Evolutionary conservation across 2,329 filamentous ascomycete genomes (phyloP).

Genomic region (Fusarium luffae): DNA sequence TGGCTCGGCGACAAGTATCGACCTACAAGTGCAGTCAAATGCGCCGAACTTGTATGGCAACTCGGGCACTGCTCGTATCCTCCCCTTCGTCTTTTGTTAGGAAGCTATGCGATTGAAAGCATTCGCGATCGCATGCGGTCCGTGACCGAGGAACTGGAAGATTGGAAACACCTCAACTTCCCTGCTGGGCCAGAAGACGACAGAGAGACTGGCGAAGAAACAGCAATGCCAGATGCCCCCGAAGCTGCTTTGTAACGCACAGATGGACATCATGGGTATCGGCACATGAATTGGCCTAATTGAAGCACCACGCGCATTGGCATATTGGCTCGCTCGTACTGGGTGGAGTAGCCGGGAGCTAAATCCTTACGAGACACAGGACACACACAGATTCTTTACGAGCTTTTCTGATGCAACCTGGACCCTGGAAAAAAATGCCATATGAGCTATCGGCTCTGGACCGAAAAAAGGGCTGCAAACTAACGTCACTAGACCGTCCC

Average conservation of each 20-base stretch:
- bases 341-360: conserved; percentile 8
- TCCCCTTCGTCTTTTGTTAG: conserved; percentile 84
- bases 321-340: background rate
- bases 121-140: conserved; percentile 89
- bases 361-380: conserved; percentile 18
- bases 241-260: conserved; percentile 22
- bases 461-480: conserved; percentile 22
- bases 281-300: background rate
- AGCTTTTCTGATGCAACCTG: conserved; percentile 20
- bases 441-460: conserved; percentile 10
- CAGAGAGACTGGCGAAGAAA: conserved; percentile 38
- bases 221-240: conserved; percentile 15
- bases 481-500: conserved; percentile 13
- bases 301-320: background rate
- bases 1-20: conserved; percentile 89
- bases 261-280: conserved; percentile 1
- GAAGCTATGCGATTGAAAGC: conserved; percentile 95
- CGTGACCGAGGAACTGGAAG: conserved; percentile 94
- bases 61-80: conserved; percentile 95
- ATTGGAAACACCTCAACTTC: conserved; percentile 90
- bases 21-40: conserved; percentile 91
- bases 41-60: conserved; percentile 94
- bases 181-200: conserved; percentile 49
- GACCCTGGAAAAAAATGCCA: conserved; percentile 12
- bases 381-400: conserved; percentile 20